Conservation (phyloP, 208 protist species). For the Novymonas esmeraldas region DNA sequence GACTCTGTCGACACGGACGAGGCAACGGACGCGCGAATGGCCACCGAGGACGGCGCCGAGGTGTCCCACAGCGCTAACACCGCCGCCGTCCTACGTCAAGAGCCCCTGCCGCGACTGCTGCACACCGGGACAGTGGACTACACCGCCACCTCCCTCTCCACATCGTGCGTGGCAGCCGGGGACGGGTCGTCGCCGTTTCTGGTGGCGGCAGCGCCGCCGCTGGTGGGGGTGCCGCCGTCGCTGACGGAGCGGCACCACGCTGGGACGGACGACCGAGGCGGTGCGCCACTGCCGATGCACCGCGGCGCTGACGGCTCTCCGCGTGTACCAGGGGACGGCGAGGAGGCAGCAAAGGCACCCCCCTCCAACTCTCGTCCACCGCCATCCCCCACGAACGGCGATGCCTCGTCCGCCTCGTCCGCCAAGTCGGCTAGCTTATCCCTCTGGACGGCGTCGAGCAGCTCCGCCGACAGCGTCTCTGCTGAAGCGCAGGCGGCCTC, state of each 20-base stretch:
- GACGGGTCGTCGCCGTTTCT: background rate
- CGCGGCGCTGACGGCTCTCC: background rate
- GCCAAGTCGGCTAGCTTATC: conserved; percentile 2
- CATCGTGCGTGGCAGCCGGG: background rate
- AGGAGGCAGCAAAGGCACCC: background rate
- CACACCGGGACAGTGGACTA: background rate
- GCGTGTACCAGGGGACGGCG: background rate
- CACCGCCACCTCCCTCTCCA: background rate
- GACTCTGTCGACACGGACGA: background rate
- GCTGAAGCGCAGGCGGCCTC: background rate
- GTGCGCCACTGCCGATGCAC: background rate
- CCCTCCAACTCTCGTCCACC: no score
- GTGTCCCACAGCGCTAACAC: no score
- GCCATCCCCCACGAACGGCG: no score
- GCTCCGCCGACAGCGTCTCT: conserved; percentile 5
- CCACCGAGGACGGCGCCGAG: background rate
- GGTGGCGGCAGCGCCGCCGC: background rate
- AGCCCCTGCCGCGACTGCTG: background rate
- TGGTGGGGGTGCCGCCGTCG: background rate
- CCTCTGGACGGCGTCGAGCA: background rate
- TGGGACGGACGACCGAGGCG: background rate
- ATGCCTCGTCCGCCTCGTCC: background rate
- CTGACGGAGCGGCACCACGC: background rate
- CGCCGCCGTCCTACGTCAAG: background rate
- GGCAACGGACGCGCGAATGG: background rate